These are phyloP conservation scores for Cordia subcordata DNA, from an alignment of 257 asterid species.

Conservation along the genomic window DNA sequence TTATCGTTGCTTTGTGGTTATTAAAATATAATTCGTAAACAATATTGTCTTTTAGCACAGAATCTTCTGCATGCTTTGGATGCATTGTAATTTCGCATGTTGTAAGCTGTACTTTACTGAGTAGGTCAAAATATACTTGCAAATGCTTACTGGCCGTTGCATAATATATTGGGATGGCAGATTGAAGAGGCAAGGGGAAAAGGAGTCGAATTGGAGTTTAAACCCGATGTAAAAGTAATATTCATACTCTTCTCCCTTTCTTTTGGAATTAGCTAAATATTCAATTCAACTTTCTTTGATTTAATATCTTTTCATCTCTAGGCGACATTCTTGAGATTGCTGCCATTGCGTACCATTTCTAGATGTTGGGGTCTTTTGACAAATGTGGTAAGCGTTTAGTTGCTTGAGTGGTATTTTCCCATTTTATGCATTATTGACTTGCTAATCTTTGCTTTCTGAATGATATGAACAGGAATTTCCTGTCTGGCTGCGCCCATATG, in stretches of 20 bases:
- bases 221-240: conserved; percentile 80
- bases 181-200: conserved; percentile 66
- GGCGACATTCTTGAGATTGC: conserved; percentile 77
- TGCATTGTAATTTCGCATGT: background rate
- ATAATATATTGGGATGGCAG: conserved; percentile 43
- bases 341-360: conserved; percentile 85
- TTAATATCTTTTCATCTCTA: conserved; percentile 23
- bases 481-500: conserved; percentile 77
- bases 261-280: background rate
- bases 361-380: conserved; percentile 82
- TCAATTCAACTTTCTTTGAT: conserved; percentile 3
- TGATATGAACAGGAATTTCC: conserved; percentile 69
- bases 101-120: background rate
- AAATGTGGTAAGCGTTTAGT: conserved; percentile 52
- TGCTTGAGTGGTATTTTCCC: conserved; percentile 7
- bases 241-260: background rate
- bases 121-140: background rate
- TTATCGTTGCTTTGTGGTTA: no score
- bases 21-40: background rate
- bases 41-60: no score
- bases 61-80: no score
- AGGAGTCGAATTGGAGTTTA: conserved; percentile 79
- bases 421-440: background rate
- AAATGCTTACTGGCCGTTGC: conserved; percentile 3
- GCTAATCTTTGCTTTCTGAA: conserved; percentile 14